Evolutionary conservation across 2,329 filamentous ascomycete species (phyloP).

Genomic region (Xylariales sp.): DNA sequence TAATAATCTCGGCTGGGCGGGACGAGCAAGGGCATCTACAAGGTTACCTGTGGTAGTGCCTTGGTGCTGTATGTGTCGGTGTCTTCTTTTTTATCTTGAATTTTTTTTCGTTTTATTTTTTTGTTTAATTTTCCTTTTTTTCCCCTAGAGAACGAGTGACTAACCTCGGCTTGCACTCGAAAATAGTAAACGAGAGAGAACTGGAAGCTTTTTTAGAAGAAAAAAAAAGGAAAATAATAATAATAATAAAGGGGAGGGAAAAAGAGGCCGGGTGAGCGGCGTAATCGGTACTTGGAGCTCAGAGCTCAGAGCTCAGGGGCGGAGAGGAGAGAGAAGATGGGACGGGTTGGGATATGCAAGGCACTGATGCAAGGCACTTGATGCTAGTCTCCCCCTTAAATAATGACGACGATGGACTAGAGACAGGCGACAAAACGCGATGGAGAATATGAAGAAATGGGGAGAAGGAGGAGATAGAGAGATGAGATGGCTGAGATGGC

Average conservation of each 20-base stretch:
- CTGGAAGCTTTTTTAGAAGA: background rate
- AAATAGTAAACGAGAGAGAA: conserved; percentile 20
- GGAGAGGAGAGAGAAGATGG: conserved; percentile 15
- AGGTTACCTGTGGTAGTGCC: conserved; percentile 23
- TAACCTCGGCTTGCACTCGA: conserved; percentile 28
- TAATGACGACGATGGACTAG: conserved; percentile 4
- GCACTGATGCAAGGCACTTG: conserved; percentile 19
- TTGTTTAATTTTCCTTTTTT: conserved; percentile 1
- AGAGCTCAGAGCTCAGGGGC: conserved; percentile 30
- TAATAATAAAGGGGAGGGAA: conserved; percentile 23
- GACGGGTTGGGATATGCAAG: conserved; percentile 25
- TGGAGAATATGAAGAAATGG: conserved; percentile 1
- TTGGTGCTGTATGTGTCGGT: conserved; percentile 11
- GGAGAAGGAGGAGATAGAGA: background rate
- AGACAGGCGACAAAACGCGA: background rate
- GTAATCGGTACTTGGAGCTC: conserved; percentile 24
- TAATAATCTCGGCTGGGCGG: conserved; percentile 21
- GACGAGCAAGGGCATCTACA: conserved; percentile 22
- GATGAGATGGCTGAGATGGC: background rate
- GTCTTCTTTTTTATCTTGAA: background rate
- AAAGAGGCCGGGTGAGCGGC: conserved; percentile 25
- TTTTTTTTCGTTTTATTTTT: background rate
- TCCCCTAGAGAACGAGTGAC: conserved; percentile 26
- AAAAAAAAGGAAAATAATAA: conserved; percentile 26
- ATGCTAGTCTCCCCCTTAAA: conserved; percentile 17